Percentiles rank a stretch among this genome's conserved stretches.
Evolutionary conservation across 768 basidiomycete species (phyloP).

Genomic region (Naganishia vaughanmartiniae): DNA sequence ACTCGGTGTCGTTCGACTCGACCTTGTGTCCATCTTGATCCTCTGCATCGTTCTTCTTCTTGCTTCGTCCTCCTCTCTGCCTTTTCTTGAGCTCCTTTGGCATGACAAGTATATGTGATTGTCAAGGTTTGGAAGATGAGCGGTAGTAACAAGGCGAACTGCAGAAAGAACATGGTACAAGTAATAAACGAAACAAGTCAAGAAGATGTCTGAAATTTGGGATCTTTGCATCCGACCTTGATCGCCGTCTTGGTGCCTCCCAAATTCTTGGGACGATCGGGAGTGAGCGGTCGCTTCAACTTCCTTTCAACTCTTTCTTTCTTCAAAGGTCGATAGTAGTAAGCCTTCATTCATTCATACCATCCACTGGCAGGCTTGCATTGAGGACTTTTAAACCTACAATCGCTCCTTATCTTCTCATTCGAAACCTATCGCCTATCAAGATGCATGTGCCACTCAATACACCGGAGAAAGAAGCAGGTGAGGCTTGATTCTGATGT

Average conservation of each 20-base stretch:
- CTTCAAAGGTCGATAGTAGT: neutral
- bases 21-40: neutral
- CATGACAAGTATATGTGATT: slow-evolving; percentile 32
- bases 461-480: slow-evolving; percentile 26
- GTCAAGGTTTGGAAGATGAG: too few species aligned
- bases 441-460: slow-evolving; percentile 27
- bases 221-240: neutral
- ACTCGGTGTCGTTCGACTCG: slow-evolving; percentile 1
- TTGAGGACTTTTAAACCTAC: too few species aligned
- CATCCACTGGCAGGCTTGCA: too few species aligned
- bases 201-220: slow-evolving; percentile 11
- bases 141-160: neutral
- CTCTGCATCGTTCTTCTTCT: slow-evolving; percentile 43
- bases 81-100: slow-evolving; percentile 50
- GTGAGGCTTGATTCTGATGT: slow-evolving; percentile 3
- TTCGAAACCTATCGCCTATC: neutral
- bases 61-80: slow-evolving; percentile 40
- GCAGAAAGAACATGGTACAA: neutral
- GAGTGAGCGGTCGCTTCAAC: too few species aligned
- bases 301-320: neutral
- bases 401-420: neutral
- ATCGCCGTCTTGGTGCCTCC: neutral
- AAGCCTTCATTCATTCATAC: too few species aligned
- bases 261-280: neutral
- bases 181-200: neutral